phyloP scores from a whole-genome alignment of 371 early-diverging fungal genomes.

The Mortierella sp. region DNA sequence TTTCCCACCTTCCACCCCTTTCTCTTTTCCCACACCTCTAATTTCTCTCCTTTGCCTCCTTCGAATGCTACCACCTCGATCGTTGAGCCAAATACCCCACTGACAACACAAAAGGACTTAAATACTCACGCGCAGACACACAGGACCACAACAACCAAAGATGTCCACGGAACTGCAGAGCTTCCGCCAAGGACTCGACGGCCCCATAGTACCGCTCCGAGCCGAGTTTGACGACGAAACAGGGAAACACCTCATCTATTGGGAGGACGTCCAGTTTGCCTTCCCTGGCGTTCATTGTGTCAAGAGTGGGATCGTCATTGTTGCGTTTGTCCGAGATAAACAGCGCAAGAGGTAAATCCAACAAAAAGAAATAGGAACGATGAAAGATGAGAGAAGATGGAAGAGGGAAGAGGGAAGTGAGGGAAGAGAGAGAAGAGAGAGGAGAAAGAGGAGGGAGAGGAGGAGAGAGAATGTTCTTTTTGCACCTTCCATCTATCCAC shows the following conservation, averaged over 20 bases:
- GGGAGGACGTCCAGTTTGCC: slow-evolving; percentile 42
- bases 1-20: not conserved
- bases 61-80: too few relatives aligned
- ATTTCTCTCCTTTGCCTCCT: not conserved
- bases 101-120: not conserved
- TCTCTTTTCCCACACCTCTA: not conserved
- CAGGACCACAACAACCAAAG: not conserved
- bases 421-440: too few relatives aligned
- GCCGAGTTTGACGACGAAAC: slow-evolving; percentile 22
- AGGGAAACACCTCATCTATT: slow-evolving; percentile 29
- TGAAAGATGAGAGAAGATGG: not conserved
- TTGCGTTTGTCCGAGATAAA: slow-evolving; percentile 27
- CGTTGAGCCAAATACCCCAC: not conserved
- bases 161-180: not conserved
- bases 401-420: not conserved
- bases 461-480: too few relatives aligned
- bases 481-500: too few relatives aligned
- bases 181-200: not conserved
- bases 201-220: not conserved
- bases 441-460: too few relatives aligned
- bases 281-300: slow-evolving; percentile 38
- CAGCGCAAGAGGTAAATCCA: slow-evolving; percentile 16
- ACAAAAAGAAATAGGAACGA: not conserved
- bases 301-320: slow-evolving; percentile 22
- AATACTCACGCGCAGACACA: not conserved